Conservation (phyloP, 2,329 filamentous ascomycete genomes). For the Chaetomiaceae sp. region DNA sequence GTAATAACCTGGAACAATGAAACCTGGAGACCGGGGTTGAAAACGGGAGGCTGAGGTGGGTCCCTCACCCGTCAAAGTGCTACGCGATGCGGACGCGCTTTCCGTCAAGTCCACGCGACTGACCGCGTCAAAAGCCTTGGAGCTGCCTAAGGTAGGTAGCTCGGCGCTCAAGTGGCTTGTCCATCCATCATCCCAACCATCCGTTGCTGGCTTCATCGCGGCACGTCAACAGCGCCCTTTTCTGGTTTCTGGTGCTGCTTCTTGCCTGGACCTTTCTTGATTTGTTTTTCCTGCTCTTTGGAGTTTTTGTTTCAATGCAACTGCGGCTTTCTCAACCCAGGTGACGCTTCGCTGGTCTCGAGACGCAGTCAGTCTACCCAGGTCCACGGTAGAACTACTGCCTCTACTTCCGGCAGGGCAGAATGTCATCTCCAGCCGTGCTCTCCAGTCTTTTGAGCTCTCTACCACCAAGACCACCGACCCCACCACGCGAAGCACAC, state of each 20-base stretch:
- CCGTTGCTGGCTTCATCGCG: constrained; percentile 10
- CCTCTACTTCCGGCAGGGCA: constrained; percentile 16
- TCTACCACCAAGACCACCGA: constrained; percentile 59
- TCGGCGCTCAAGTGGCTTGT: too few species aligned
- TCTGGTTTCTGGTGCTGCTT: background rate
- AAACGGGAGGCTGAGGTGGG: constrained; percentile 21
- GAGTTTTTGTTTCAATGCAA: constrained; percentile 14
- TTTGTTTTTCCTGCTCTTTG: background rate
- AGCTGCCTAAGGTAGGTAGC: too few species aligned
- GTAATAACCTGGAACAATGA: background rate
- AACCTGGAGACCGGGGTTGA: too few species aligned
- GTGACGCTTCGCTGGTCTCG: constrained; percentile 19
- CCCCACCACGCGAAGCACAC: constrained; percentile 56
- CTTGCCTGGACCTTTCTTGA: background rate
- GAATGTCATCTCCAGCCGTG: constrained; percentile 38
- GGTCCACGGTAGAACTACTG: too few species aligned
- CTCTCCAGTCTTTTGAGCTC: constrained; percentile 45
- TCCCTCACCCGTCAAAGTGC: constrained; percentile 7
- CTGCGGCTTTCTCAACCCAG: constrained; percentile 4
- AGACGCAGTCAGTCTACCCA: constrained; percentile 14
- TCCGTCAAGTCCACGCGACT: constrained; percentile 17
- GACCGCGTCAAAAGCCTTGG: constrained; percentile 27
- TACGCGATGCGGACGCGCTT: constrained; percentile 22
- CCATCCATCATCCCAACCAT: constrained; percentile 6
- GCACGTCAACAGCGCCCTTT: constrained; percentile 11